These are phyloP conservation scores for Trichoderma arundinaceum DNA, from an alignment of 2,329 filamentous ascomycete genomes.

Conservation along the genomic window DNA sequence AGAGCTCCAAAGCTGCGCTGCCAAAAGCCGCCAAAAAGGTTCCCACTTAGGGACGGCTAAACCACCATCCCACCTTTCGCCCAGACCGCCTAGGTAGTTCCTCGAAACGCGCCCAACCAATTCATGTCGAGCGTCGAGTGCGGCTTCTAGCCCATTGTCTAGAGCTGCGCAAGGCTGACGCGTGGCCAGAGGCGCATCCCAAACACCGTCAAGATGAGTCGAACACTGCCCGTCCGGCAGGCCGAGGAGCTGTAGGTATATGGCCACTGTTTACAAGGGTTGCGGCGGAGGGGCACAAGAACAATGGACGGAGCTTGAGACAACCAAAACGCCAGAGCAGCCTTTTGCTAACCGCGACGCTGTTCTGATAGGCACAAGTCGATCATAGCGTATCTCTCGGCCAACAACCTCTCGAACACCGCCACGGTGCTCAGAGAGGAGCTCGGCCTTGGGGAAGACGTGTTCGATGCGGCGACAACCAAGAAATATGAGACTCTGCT, in stretches of 20 bases:
- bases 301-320: not conserved
- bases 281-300: constrained; percentile 19
- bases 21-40: constrained; percentile 2
- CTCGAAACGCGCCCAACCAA: constrained; percentile 30
- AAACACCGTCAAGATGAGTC: constrained; percentile 63
- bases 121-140: constrained; percentile 32
- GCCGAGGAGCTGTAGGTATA: constrained; percentile 82
- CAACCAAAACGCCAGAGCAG: constrained; percentile 1
- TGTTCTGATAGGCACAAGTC: constrained; percentile 75
- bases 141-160: constrained; percentile 32
- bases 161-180: constrained; percentile 32
- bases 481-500: constrained; percentile 95
- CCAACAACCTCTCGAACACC: constrained; percentile 71
- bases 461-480: constrained; percentile 77
- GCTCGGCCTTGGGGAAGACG: constrained; percentile 69
- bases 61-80: constrained; percentile 30
- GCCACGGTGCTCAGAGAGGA: constrained; percentile 78
- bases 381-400: constrained; percentile 84
- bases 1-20: constrained; percentile 1
- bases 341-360: constrained; percentile 28
- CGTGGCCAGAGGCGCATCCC: constrained; percentile 32
- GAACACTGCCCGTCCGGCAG: constrained; percentile 77
- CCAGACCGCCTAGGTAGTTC: constrained; percentile 30
- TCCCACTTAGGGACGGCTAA: constrained; percentile 24
- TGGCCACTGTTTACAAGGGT: constrained; percentile 30